Conservation (phyloP, 306 rosid genomes). For the Betula pendula region DNA sequence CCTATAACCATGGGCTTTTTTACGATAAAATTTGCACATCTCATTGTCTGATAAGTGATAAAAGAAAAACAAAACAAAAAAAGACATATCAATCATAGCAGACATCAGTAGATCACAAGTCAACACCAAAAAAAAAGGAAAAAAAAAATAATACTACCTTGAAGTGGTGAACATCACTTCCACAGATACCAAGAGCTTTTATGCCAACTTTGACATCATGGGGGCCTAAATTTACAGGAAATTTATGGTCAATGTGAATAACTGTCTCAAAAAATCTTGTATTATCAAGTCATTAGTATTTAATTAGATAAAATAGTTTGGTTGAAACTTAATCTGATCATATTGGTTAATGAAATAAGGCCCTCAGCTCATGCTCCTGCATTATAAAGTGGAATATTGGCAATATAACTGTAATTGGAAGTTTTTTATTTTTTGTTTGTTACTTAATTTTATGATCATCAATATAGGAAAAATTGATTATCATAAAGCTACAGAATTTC, state of each 20-base stretch:
- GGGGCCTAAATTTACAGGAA: conserved; percentile 30
- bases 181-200: conserved; percentile 46
- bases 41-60: conserved; percentile 34
- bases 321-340: not conserved
- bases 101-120: not conserved
- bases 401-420: not conserved
- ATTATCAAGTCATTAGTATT: not conserved
- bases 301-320: not conserved
- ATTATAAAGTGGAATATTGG: not conserved
- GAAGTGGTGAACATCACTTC: conserved; percentile 44
- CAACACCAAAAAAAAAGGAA: no score
- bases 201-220: conserved; percentile 41
- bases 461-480: not conserved
- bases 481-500: not conserved
- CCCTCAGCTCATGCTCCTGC: not conserved
- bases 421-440: not conserved
- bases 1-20: conserved; percentile 53
- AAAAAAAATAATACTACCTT: conserved; percentile 25
- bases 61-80: not conserved
- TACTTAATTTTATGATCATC: no score
- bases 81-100: not conserved
- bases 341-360: not conserved
- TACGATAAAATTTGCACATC: conserved; percentile 44
- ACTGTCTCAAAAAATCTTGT: not conserved
- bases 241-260: not conserved